Conservation (phyloP, 2,329 filamentous ascomycete species). For the Ophiostoma angusticollis region DNA sequence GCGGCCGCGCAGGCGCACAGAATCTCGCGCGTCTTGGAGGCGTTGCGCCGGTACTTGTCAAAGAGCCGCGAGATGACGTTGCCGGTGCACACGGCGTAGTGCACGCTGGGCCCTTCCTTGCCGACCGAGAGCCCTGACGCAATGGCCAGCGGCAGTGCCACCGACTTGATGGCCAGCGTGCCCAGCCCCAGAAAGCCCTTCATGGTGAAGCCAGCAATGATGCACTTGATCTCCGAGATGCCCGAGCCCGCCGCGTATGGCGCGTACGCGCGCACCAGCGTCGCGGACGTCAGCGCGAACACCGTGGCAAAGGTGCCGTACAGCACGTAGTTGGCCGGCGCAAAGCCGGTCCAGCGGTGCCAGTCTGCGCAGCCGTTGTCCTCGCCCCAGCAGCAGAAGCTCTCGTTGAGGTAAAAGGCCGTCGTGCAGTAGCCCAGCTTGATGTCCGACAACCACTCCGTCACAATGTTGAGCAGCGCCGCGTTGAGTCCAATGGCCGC, state of each 20-base stretch:
- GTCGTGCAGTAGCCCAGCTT: constrained; percentile 94
- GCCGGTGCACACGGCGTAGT: constrained; percentile 94
- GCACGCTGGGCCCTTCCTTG: constrained; percentile 96
- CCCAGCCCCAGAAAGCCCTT: constrained; percentile 89
- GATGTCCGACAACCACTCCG: constrained; percentile 92
- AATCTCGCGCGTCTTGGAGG: constrained; percentile 89
- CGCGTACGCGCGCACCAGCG: constrained; percentile 78
- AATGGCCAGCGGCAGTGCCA: constrained; percentile 82
- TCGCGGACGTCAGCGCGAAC: constrained; percentile 73
- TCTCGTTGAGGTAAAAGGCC: constrained; percentile 93
- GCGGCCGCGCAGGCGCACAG: constrained; percentile 88
- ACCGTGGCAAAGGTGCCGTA: constrained; percentile 77
- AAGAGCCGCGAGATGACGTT: constrained; percentile 93
- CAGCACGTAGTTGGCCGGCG: constrained; percentile 68
- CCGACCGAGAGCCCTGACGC: constrained; percentile 88
- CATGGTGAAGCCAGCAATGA: constrained; percentile 98
- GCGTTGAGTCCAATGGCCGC: constrained; percentile 89
- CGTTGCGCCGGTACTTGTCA: constrained; percentile 80
- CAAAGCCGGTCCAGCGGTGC: constrained; percentile 75
- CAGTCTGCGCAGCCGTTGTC: constrained; percentile 81
- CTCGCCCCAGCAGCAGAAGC: constrained; percentile 95
- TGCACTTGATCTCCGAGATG: constrained; percentile 98
- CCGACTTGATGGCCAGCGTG: constrained; percentile 88
- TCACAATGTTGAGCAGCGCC: constrained; percentile 85
- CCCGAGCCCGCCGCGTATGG: constrained; percentile 94